phyloP scores from a whole-genome alignment of 2,329 filamentous ascomycete species.

The Aspergillus sp. region DNA sequence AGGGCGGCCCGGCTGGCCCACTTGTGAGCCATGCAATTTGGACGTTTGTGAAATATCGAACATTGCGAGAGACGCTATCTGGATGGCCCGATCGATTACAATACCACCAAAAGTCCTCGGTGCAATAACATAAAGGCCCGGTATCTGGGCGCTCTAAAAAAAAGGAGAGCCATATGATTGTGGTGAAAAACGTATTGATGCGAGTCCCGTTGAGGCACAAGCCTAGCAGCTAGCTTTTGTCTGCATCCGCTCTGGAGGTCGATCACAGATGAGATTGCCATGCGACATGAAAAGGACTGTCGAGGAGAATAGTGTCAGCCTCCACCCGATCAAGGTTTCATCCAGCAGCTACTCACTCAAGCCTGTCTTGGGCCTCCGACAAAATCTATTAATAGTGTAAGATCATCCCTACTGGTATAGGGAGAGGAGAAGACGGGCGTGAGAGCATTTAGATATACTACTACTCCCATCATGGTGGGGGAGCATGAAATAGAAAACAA shows the following conservation, averaged over 20 bases:
- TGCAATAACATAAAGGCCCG: too few relatives aligned
- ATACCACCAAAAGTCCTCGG: not conserved
- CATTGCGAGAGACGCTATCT: not conserved
- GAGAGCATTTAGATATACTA: not conserved
- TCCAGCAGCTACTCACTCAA: not conserved
- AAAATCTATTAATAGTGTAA: not conserved
- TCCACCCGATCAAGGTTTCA: not conserved
- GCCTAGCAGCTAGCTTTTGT: too few relatives aligned
- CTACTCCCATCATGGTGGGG: not conserved
- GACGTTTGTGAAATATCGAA: not conserved
- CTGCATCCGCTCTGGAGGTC: too few relatives aligned
- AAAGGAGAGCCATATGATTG: too few relatives aligned
- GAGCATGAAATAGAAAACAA: not conserved
- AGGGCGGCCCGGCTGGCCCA: not conserved
- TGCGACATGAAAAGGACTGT: not conserved
- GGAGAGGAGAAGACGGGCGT: not conserved
- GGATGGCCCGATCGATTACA: not conserved
- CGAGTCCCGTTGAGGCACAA: too few relatives aligned
- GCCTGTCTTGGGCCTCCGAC: not conserved
- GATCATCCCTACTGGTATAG: not conserved
- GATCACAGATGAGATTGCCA: not conserved
- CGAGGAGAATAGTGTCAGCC: not conserved
- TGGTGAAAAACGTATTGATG: too few relatives aligned
- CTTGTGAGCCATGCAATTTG: not conserved
- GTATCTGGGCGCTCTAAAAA: too few relatives aligned